Conservation (phyloP, 208 protist species). For the Herpetomonas samuelpessoai region DNA sequence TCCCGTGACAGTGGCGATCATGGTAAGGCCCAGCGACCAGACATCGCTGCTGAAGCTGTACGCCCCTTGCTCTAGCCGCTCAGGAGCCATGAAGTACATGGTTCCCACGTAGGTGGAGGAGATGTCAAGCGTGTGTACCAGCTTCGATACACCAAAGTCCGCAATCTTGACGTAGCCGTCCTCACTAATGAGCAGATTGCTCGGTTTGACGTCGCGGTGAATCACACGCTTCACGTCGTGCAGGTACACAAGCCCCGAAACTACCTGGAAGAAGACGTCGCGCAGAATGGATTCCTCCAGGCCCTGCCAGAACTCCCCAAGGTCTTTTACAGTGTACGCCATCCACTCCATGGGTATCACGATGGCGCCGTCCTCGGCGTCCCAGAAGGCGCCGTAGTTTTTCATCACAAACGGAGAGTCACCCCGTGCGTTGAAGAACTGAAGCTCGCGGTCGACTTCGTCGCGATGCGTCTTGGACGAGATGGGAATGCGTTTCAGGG, state of each 20-base stretch:
- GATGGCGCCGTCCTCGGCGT: constrained; percentile 75
- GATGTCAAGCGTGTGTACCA: constrained; percentile 84
- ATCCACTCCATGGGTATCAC: constrained; percentile 92
- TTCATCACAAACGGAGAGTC: constrained; percentile 86
- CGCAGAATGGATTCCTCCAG: constrained; percentile 79
- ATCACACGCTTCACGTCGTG: constrained; percentile 89
- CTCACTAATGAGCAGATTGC: constrained; percentile 96
- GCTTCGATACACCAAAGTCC: constrained; percentile 93
- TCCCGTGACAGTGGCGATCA: constrained; percentile 79
- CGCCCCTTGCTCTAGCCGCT: constrained; percentile 83
- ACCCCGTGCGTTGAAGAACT: constrained; percentile 73
- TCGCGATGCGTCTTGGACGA: constrained; percentile 84
- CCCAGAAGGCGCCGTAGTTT: constrained; percentile 88
- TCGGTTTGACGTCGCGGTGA: constrained; percentile 97
- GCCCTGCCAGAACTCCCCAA: constrained; percentile 77
- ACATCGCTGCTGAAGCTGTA: constrained; percentile 93
- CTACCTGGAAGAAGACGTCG: constrained; percentile 84
- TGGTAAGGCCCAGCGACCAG: constrained; percentile 90
- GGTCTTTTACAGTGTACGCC: constrained; percentile 83
- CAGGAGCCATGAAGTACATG: constrained; percentile 94
- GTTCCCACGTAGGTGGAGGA: constrained; percentile 93
- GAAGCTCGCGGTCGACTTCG: constrained; percentile 82
- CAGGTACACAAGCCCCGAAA: constrained; percentile 80
- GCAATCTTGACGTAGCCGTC: constrained; percentile 89
- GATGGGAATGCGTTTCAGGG: constrained; percentile 87